A percentile compares a stretch with the other conserved stretches of the same genome.
Evolutionary conservation across 441 rosid genomes (phyloP).

Genomic region (Pelargonium australe): DNA sequence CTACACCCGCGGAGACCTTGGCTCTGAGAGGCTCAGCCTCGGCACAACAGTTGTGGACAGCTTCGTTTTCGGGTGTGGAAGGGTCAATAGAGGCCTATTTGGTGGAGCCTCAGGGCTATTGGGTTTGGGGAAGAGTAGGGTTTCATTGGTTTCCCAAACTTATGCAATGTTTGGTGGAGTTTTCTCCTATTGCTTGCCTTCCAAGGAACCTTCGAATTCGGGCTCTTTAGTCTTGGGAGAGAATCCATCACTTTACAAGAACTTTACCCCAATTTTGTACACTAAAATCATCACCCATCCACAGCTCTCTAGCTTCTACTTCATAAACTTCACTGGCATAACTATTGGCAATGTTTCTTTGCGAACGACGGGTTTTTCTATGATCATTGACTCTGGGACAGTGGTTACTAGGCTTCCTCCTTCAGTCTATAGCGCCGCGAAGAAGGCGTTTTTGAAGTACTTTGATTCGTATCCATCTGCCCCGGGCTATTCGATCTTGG

Average conservation of each 20-base stretch:
- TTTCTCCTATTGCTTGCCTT: conserved; percentile 86
- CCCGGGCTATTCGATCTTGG: conserved; percentile 61
- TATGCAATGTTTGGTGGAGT: conserved; percentile 46
- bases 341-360: conserved; percentile 53
- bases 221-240: conserved; percentile 74
- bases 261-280: conserved; percentile 53
- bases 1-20: conserved; percentile 70
- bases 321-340: conserved; percentile 68
- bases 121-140: conserved; percentile 74
- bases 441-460: conserved; percentile 64
- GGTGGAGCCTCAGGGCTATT: conserved; percentile 84
- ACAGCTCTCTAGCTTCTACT: conserved; percentile 59
- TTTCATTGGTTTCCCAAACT: conserved; percentile 70
- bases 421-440: conserved; percentile 53
- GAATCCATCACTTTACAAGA: conserved; percentile 51
- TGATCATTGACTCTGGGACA: conserved; percentile 81
- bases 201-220: conserved; percentile 49
- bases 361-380: conserved; percentile 37
- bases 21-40: conserved; percentile 42
- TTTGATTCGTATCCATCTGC: conserved; percentile 63
- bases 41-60: conserved; percentile 36
- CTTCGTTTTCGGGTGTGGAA: conserved; percentile 77
- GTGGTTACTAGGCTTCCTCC: conserved; percentile 79
- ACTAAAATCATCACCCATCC: conserved; percentile 58
- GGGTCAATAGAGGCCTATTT: conserved; percentile 65